Conservation (phyloP, 345 rosid genomes). For the Trapa incisa region DNA sequence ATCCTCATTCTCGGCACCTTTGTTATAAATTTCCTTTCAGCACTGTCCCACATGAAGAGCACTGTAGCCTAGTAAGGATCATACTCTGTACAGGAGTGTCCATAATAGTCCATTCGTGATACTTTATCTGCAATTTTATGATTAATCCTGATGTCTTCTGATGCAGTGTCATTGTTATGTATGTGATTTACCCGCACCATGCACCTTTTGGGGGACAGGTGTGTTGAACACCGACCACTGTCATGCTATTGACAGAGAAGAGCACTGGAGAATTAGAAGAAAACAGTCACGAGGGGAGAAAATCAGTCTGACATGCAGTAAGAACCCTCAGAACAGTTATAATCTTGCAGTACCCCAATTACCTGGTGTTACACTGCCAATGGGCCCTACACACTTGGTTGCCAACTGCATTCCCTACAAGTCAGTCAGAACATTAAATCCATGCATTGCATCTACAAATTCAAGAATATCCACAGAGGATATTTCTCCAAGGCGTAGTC, state of each 20-base stretch:
- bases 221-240: conserved; percentile 42
- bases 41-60: conserved; percentile 38
- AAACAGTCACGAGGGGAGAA: conserved; percentile 27
- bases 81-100: neutral
- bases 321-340: neutral
- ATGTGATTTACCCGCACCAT: conserved; percentile 75
- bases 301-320: conserved; percentile 6
- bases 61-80: conserved; percentile 51
- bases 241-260: conserved; percentile 65
- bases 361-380: conserved; percentile 11
- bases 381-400: conserved; percentile 12
- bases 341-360: conserved; percentile 18
- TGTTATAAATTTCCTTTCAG: conserved; percentile 55
- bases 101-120: neutral
- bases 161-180: conserved; percentile 86
- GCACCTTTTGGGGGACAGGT: conserved; percentile 49
- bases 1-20: conserved; percentile 70
- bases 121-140: neutral
- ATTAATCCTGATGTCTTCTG: conserved; percentile 6
- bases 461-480: neutral
- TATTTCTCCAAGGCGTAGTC: neutral
- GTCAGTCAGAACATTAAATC: neutral
- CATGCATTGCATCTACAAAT: neutral
- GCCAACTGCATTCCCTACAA: neutral
- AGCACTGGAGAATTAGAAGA: conserved; percentile 47